Percentiles rank a stretch among this genome's conserved stretches.
Conservation (phyloP, 805 yeast genomes). For the Yamadazyma olivae region DNA sequence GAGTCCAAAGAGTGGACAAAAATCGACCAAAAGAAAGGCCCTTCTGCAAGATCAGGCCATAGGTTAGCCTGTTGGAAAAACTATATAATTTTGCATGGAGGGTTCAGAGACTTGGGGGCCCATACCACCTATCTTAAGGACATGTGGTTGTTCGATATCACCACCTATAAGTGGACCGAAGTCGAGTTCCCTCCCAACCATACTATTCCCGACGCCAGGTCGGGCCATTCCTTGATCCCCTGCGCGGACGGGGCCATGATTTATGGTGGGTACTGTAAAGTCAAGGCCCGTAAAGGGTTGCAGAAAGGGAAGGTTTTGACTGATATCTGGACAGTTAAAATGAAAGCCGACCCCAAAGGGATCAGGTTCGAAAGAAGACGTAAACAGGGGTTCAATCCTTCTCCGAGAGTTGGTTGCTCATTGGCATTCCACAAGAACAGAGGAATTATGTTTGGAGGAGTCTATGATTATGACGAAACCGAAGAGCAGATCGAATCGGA, state of each 20-base stretch:
- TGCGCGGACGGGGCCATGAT: slow-evolving; percentile 76
- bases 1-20: slow-evolving; percentile 87
- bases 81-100: slow-evolving; percentile 81
- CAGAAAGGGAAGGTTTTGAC: slow-evolving; percentile 87
- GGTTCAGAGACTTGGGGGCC: slow-evolving; percentile 85
- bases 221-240: slow-evolving; percentile 88
- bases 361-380: slow-evolving; percentile 87
- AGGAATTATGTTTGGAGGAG: slow-evolving; percentile 94
- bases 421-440: slow-evolving; percentile 87
- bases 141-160: slow-evolving; percentile 88
- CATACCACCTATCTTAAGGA: slow-evolving; percentile 82
- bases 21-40: slow-evolving; percentile 66
- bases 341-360: slow-evolving; percentile 77
- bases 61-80: slow-evolving; percentile 91
- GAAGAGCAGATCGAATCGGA: slow-evolving; percentile 86
- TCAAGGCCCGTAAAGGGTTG: slow-evolving; percentile 81
- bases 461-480: slow-evolving; percentile 90
- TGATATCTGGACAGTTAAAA: slow-evolving; percentile 84
- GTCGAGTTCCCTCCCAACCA: slow-evolving; percentile 82
- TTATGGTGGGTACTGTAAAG: slow-evolving; percentile 94
- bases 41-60: slow-evolving; percentile 89
- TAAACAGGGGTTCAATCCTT: slow-evolving; percentile 86
- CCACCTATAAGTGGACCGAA: slow-evolving; percentile 87
- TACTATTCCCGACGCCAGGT: slow-evolving; percentile 82
- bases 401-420: slow-evolving; percentile 93